Base-by-base conservation (phyloP, 805 yeast genomes). In the Candida succiphila region DNA sequence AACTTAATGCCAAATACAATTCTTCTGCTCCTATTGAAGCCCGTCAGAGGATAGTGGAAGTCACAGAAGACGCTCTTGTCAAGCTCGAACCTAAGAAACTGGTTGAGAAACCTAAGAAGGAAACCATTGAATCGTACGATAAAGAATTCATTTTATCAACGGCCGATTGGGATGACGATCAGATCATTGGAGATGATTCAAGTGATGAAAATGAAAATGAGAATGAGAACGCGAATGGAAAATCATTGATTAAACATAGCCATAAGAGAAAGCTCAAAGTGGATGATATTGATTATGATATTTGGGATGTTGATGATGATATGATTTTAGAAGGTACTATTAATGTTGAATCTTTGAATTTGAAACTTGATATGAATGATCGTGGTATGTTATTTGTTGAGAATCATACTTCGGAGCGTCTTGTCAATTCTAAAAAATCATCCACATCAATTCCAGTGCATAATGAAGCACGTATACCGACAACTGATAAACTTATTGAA, bases 361-460 rank as follows among this genome's bases (percentile, higher is more conserved):
- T 78, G 27, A 66, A 65, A 41, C 56, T 92, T 29, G 94, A 89
- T 54, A 69, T 87, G 78, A 92, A 88, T 50, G 99, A 92, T 54
- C 83, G 92, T 12, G 67, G 78, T 34, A 58, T 92, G 37, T 56
- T 89, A 27, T 78, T 92, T 41, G 27, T 17, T 9, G 18, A 24
- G 23, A 17, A 7, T 2, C 26, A 23, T 4, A 21, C 9, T 3
- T 19, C 27, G 3, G 32, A 4, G 4, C n/a, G 23, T 8, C 29
- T 25, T 6, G n/a, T n/a, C n/a, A 41, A 38, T 27, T 36, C 42
- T 15, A 15, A 27, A n/a, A 36, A 25, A 39, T 51, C 13, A 33
- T 46, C 20, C 28, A 30, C 31, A 5, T n/a, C n/a, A n/a, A n/a
- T n/a, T n/a, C n/a, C n/a, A n/a, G n/a, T n/a, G n/a, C 29, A 38